Evolutionary conservation across 352 stramenopile genomes (phyloP).

Genomic region (Blastocystis sp.): DNA sequence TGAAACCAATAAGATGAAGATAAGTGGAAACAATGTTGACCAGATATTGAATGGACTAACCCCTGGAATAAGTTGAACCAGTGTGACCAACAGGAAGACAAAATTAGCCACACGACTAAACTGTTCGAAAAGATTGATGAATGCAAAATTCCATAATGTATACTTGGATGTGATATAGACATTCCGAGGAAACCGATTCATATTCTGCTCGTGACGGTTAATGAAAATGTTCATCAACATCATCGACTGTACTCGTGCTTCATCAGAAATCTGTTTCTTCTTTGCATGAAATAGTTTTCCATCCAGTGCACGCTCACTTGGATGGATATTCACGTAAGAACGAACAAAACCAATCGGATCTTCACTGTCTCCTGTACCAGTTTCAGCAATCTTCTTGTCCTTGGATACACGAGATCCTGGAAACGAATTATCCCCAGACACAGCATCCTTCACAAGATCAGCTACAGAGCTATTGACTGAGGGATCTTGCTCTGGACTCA

Average conservation of each 20-base stretch:
- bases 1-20: conserved; percentile 74
- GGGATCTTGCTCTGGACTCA: background rate
- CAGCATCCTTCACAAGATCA: background rate
- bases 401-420: background rate
- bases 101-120: conserved; percentile 80
- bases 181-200: conserved; percentile 51
- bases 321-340: conserved; percentile 33
- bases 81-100: conserved; percentile 79
- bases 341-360: background rate
- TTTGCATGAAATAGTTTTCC: background rate
- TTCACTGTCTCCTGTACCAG: background rate
- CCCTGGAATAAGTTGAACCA: conserved; percentile 71
- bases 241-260: conserved; percentile 11
- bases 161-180: conserved; percentile 74
- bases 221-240: conserved; percentile 49
- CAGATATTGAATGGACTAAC: conserved; percentile 78
- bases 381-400: background rate
- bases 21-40: conserved; percentile 75
- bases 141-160: conserved; percentile 74
- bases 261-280: conserved; percentile 37
- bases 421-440: background rate
- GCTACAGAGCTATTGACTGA: background rate
- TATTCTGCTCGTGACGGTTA: conserved; percentile 41
- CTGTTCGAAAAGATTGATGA: conserved; percentile 80
- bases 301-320: background rate